These are phyloP conservation scores for Fusarium anthophilum DNA, from an alignment of 2,329 filamentous ascomycete species.

Conservation along the genomic window DNA sequence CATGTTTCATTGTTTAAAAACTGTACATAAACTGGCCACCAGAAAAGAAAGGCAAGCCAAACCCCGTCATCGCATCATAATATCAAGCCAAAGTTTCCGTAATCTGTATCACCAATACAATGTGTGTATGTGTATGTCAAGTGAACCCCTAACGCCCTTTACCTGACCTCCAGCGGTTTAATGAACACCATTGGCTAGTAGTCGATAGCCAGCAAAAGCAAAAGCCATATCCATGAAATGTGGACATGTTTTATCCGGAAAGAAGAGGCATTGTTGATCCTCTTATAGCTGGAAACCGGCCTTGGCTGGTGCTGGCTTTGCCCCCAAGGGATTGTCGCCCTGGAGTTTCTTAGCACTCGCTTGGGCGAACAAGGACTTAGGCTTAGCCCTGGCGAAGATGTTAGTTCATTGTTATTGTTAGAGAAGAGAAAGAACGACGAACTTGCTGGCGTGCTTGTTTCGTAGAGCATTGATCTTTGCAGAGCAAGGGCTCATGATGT, in stretches of 20 bases:
- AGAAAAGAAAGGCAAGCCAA: constrained; percentile 31
- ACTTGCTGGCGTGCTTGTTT: constrained; percentile 84
- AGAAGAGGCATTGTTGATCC: background rate
- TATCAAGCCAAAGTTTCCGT: constrained; percentile 39
- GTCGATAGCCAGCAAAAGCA: constrained; percentile 22
- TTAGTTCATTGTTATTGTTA: constrained; percentile 24
- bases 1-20: constrained; percentile 33
- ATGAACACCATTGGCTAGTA: constrained; percentile 15
- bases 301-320: constrained; percentile 47
- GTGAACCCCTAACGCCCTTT: constrained; percentile 36
- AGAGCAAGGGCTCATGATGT: constrained; percentile 87
- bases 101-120: constrained; percentile 32
- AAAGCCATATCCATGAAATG: constrained; percentile 14
- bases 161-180: constrained; percentile 32
- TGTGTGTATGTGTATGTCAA: constrained; percentile 21
- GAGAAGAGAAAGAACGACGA: constrained; percentile 47
- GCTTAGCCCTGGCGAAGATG: constrained; percentile 62
- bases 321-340: constrained; percentile 55
- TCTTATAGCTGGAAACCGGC: constrained; percentile 32
- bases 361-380: constrained; percentile 74
- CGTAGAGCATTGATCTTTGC: constrained; percentile 84
- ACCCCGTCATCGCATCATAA: constrained; percentile 43
- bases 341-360: constrained; percentile 70
- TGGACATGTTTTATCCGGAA: constrained; percentile 23
- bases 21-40: constrained; percentile 32